A percentile compares a stretch with the other conserved stretches of the same genome.
Conservation (phyloP, 768 basidiomycete genomes). For the Suillus clintonianus region DNA sequence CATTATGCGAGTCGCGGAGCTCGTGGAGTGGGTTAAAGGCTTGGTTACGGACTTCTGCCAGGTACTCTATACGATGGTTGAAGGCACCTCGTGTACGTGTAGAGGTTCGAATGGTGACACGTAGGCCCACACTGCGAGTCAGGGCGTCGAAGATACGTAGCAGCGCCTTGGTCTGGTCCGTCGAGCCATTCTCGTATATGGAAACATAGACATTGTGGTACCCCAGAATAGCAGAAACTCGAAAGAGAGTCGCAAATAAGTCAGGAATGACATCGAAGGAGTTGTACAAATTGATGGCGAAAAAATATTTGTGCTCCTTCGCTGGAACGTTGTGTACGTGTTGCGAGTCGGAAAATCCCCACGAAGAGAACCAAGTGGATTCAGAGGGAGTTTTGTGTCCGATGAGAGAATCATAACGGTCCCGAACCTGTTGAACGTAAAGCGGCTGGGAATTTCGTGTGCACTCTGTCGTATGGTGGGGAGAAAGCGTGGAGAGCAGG, state of each 20-base stretch:
- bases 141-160: constrained; percentile 94
- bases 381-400: constrained; percentile 64
- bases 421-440: constrained; percentile 81
- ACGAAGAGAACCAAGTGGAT: constrained; percentile 59
- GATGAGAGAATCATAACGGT: constrained; percentile 82
- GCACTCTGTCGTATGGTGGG: constrained; percentile 93
- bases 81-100: constrained; percentile 93
- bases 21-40: constrained; percentile 96
- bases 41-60: constrained; percentile 99
- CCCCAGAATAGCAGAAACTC: constrained; percentile 87
- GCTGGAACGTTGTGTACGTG: constrained; percentile 39
- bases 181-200: constrained; percentile 99
- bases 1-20: constrained; percentile 85
- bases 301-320: constrained; percentile 94
- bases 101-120: constrained; percentile 90
- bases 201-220: constrained; percentile 98
- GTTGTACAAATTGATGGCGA: constrained; percentile 99
- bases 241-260: constrained; percentile 94
- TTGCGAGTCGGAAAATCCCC: constrained; percentile 51
- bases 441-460: constrained; percentile 81
- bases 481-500: constrained; percentile 81
- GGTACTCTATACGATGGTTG: constrained; percentile 99
- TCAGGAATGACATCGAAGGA: constrained; percentile 99
- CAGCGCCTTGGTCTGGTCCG: constrained; percentile 97
- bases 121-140: constrained; percentile 84